These are phyloP conservation scores for Metschnikowia matae DNA, from an alignment of 805 yeast genomes.

Conservation along the genomic window DNA sequence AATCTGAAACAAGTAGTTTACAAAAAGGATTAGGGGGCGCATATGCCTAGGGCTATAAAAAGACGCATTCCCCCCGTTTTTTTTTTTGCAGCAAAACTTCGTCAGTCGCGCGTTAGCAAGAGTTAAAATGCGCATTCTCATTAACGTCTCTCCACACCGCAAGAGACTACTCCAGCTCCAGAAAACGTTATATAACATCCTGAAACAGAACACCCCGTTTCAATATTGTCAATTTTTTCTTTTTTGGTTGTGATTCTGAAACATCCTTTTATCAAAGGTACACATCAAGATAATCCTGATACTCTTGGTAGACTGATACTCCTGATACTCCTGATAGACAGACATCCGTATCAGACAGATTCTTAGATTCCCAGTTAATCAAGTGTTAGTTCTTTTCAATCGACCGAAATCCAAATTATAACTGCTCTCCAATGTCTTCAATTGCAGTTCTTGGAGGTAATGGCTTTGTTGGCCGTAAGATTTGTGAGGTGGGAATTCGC, in stretches of 20 bases:
- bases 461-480: conserved; percentile 69
- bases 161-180: not conserved
- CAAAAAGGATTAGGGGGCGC: not conserved
- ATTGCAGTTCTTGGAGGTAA: conserved; percentile 80
- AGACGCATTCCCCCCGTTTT: not conserved
- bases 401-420: no score
- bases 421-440: conserved; percentile 19
- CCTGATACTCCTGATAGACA: no score
- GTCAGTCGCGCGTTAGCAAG: not conserved
- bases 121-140: conserved; percentile 1
- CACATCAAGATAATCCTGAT: no score
- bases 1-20: not conserved
- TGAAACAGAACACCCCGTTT: not conserved
- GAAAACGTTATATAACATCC: not conserved
- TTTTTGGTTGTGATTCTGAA: no score
- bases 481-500: conserved; percentile 63
- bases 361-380: no score
- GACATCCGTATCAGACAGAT: no score
- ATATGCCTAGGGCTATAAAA: not conserved
- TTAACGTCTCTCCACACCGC: not conserved
- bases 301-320: no score
- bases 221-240: not conserved
- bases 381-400: not conserved
- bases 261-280: no score
- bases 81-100: conserved; percentile 1